Evolutionary conservation across 2,329 filamentous ascomycete genomes (phyloP).

Genomic region (Ophiobolus disseminans): DNA sequence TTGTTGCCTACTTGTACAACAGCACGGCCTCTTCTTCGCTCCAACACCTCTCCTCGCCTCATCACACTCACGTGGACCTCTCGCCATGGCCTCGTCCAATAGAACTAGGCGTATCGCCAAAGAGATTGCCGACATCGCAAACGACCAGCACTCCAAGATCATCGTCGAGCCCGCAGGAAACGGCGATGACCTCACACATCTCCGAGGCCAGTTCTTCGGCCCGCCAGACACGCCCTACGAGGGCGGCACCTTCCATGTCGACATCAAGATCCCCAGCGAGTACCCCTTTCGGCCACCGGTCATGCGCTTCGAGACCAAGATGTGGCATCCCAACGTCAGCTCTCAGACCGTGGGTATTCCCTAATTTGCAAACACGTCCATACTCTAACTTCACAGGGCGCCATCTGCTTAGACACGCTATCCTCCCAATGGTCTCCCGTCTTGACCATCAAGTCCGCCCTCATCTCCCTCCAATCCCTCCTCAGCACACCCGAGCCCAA

Average conservation of each 20-base stretch:
- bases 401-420: conserved; percentile 95
- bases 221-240: conserved; percentile 95
- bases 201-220: conserved; percentile 82
- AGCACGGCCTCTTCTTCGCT: conserved; percentile 8
- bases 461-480: conserved; percentile 91
- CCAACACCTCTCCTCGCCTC: conserved; percentile 2
- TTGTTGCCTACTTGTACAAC: conserved; percentile 19
- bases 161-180: conserved; percentile 68
- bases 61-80: not conserved
- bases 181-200: conserved; percentile 76
- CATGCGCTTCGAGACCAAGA: conserved; percentile 91
- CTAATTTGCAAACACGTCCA: not conserved
- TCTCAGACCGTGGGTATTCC: conserved; percentile 80
- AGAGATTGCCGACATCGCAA: conserved; percentile 76
- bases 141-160: conserved; percentile 80
- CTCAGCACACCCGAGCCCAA: conserved; percentile 94
- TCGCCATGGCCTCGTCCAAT: conserved; percentile 44
- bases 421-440: conserved; percentile 93
- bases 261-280: conserved; percentile 84
- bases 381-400: conserved; percentile 68
- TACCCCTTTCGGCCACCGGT: conserved; percentile 93
- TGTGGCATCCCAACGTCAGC: conserved; percentile 98
- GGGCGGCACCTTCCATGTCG: conserved; percentile 80
- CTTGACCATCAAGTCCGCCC: conserved; percentile 91
- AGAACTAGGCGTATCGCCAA: conserved; percentile 71